A percentile compares a stretch with the other conserved stretches of the same genome.
Evolutionary conservation across 306 rosid genomes (phyloP).

Genomic region (Betula pendula): DNA sequence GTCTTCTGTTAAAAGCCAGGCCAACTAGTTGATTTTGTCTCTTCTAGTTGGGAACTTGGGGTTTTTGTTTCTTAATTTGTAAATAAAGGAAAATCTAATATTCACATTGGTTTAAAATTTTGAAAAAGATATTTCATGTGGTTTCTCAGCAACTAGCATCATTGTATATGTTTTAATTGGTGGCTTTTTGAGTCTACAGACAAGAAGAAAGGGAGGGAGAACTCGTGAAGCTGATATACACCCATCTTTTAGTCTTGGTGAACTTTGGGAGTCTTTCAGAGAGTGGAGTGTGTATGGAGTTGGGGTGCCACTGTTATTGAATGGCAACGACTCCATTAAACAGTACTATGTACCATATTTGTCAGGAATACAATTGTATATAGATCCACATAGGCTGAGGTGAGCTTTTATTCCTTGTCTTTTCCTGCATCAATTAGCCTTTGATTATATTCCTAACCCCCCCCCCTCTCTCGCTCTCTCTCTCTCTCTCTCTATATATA

Average conservation of each 20-base stretch:
- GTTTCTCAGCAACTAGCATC: not conserved
- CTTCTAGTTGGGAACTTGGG: not conserved
- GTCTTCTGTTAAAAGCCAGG: not conserved
- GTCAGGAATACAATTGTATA: constrained; percentile 56
- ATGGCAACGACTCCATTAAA: constrained; percentile 29
- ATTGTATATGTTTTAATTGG: constrained; percentile 21
- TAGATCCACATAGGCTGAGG: constrained; percentile 33
- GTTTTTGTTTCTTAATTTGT: not conserved
- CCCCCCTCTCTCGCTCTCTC: too few species aligned
- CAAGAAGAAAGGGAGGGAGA: constrained; percentile 29
- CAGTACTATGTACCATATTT: constrained; percentile 58
- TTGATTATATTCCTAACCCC: not conserved
- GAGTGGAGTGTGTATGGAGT: constrained; percentile 66
- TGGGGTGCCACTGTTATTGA: constrained; percentile 48
- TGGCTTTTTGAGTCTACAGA: constrained; percentile 32
- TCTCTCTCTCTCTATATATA: too few species aligned
- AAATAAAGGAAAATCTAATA: not conserved
- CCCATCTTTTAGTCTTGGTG: constrained; percentile 45
- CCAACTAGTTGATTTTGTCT: not conserved
- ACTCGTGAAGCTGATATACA: constrained; percentile 20
- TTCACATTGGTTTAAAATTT: not conserved
- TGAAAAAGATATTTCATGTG: not conserved
- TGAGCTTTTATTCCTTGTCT: constrained; percentile 22
- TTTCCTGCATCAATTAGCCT: not conserved
- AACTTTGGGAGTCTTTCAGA: constrained; percentile 53